Evolutionary conservation across 2,329 filamentous ascomycete genomes (phyloP).

Genomic region (Fusarium poae): DNA sequence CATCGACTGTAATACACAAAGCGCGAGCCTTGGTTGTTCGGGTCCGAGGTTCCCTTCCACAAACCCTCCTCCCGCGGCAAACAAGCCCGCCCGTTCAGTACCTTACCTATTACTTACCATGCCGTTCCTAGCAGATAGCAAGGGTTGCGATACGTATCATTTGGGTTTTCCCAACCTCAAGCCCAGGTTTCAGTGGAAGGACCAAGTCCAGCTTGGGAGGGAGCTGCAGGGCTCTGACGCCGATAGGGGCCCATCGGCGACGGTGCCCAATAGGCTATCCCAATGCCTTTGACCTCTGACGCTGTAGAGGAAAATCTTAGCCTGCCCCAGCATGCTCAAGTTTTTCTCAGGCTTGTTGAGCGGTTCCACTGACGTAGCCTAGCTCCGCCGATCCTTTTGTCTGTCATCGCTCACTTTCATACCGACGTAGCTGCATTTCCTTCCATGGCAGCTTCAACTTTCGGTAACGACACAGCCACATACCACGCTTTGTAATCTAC

Average conservation of each 20-base stretch:
- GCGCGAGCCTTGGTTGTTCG: conserved; percentile 13
- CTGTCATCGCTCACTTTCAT: neutral
- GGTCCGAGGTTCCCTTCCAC: conserved; percentile 23
- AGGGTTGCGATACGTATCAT: conserved; percentile 27
- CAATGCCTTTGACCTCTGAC: conserved; percentile 39
- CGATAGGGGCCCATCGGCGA: conserved; percentile 27
- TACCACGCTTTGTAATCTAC: conserved; percentile 38
- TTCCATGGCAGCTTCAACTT: neutral
- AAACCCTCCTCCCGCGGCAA: conserved; percentile 30
- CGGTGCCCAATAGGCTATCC: conserved; percentile 35
- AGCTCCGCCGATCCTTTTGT: conserved; percentile 41
- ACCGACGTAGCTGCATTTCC: neutral
- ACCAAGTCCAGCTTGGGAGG: conserved; percentile 32
- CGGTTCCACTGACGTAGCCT: conserved; percentile 47
- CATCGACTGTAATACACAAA: conserved; percentile 4
- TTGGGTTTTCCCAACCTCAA: conserved; percentile 7
- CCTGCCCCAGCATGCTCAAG: conserved; percentile 34
- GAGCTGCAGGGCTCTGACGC: conserved; percentile 36
- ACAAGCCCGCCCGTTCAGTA: conserved; percentile 30
- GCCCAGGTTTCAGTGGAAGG: conserved; percentile 16
- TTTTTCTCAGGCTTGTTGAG: conserved; percentile 34
- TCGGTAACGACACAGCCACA: conserved; percentile 45
- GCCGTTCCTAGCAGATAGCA: neutral
- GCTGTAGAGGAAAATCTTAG: conserved; percentile 40
- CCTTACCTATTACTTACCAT: neutral